Conservation (phyloP, 1,284 basidiomycete genomes). For the Trametes polyzona region DNA sequence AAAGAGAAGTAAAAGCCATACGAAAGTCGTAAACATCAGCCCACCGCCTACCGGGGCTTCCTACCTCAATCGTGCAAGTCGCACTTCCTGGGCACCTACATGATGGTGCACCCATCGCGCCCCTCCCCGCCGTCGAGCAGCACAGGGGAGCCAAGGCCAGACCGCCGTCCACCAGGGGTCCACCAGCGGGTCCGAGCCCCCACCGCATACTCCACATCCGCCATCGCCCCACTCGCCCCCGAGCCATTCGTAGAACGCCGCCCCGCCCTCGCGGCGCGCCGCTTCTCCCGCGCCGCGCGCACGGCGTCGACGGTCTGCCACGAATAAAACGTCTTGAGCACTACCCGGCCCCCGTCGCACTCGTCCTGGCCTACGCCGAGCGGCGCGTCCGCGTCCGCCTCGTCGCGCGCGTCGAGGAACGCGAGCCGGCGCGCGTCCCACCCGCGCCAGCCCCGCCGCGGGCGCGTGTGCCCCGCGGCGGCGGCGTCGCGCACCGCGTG, state of each 20-base stretch:
- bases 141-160: conserved; percentile 38
- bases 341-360: conserved; percentile 71
- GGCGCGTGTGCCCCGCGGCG: conserved; percentile 56
- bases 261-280: conserved; percentile 40
- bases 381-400: no score
- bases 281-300: conserved; percentile 62
- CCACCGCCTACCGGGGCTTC: conserved; percentile 1
- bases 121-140: conserved; percentile 36
- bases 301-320: conserved; percentile 86
- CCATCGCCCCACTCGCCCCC: conserved; percentile 25
- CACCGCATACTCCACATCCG: conserved; percentile 31
- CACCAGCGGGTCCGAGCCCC: conserved; percentile 45
- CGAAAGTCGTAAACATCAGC: neutral
- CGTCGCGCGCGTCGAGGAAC: conserved; percentile 71
- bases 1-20: neutral
- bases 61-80: no score
- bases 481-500: conserved; percentile 61
- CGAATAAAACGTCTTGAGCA: conserved; percentile 84
- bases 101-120: conserved; percentile 49
- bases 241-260: conserved; percentile 47
- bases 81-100: conserved; percentile 33
- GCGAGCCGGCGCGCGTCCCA: conserved; percentile 67
- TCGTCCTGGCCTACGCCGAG: conserved; percentile 69
- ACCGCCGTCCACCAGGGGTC: conserved; percentile 44
- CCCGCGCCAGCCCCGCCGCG: conserved; percentile 72